phyloP scores from a whole-genome alignment of 2,329 filamentous ascomycete species.

The Aspergillus niger region DNA sequence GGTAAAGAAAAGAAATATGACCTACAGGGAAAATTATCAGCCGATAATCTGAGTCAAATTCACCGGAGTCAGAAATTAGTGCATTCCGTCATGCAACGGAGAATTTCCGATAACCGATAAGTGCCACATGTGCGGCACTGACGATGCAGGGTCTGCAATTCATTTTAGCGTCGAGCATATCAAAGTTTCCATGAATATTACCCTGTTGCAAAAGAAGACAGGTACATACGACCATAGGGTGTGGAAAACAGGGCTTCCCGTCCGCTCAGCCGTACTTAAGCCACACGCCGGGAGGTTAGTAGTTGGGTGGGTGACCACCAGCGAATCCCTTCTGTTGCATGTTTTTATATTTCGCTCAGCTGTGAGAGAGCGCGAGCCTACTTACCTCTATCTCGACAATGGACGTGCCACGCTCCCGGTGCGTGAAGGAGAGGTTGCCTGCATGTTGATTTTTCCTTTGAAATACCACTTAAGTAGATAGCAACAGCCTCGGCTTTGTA shows the following conservation, averaged over 20 bases:
- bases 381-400: no score
- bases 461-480: no score
- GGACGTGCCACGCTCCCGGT: no score
- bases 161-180: no score
- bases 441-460: no score
- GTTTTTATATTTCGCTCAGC: background rate
- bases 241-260: background rate
- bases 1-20: background rate
- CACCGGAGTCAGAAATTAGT: background rate
- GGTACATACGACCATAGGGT: background rate
- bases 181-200: background rate
- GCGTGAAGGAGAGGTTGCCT: no score
- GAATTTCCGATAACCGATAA: no score
- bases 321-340: background rate
- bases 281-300: background rate
- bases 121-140: no score
- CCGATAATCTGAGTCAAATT: background rate
- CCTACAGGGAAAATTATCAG: background rate
- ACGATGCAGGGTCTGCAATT: no score
- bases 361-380: no score
- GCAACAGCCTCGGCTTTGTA: no score
- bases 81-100: background rate
- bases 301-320: background rate
- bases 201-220: rapidly evolving
- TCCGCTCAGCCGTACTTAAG: background rate